Percentiles rank a stretch among this genome's conserved stretches.
phyloP scores from a whole-genome alignment of 1,284 basidiomycete species.

The Heterobasidion occidentale region DNA sequence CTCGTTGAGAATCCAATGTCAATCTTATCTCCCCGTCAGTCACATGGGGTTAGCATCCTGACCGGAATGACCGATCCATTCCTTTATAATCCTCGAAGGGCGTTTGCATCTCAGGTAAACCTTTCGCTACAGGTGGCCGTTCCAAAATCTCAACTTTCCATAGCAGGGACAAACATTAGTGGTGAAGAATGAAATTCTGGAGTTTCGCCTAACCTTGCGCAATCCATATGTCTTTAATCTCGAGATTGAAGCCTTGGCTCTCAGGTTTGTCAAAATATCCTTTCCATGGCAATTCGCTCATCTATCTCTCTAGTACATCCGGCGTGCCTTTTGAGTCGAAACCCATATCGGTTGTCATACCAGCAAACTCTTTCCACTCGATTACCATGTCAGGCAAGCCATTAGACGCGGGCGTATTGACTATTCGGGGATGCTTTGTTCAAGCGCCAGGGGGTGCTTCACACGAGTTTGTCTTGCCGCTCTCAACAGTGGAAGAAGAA shows the following conservation, averaged over 20 bases:
- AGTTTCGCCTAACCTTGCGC: conserved; percentile 78
- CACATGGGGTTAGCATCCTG: conserved; percentile 38
- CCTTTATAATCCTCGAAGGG: conserved; percentile 80
- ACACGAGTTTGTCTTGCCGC: conserved; percentile 71
- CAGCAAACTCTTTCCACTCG: conserved; percentile 68
- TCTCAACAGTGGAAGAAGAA: conserved; percentile 69
- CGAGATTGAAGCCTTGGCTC: conserved; percentile 71
- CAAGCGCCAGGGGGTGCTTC: conserved; percentile 69
- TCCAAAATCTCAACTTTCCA: conserved; percentile 6
- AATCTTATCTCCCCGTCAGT: conserved; percentile 34
- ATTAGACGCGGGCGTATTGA: conserved; percentile 56
- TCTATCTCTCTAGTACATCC: conserved; percentile 51
- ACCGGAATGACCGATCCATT: conserved; percentile 68
- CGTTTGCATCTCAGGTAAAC: conserved; percentile 49
- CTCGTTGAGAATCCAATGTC: conserved; percentile 70
- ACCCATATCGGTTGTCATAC: conserved; percentile 52
- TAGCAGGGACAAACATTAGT: conserved; percentile 52
- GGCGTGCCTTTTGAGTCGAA: conserved; percentile 73
- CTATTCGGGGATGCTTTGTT: conserved; percentile 71
- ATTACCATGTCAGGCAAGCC: conserved; percentile 69
- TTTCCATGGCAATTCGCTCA: neutral
- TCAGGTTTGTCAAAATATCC: conserved; percentile 51
- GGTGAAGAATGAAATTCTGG: conserved; percentile 78
- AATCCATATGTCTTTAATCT: conserved; percentile 92
- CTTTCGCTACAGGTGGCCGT: neutral